Conservation (phyloP, 108 stramenopile genomes). For the Poteriospumella lacustris region DNA sequence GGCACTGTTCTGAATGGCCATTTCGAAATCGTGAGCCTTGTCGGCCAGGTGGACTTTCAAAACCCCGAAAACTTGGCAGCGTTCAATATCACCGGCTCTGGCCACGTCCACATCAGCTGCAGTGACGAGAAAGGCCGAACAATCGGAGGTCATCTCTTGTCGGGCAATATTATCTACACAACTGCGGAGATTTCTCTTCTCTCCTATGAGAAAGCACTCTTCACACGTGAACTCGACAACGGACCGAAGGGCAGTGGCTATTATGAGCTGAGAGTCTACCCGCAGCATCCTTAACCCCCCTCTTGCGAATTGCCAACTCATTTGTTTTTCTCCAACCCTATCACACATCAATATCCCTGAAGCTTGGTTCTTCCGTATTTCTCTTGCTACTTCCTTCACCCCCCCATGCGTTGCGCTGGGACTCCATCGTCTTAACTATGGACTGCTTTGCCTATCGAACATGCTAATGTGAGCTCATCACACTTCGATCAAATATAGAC, state of each 20-base stretch:
- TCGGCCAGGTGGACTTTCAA: slow-evolving; percentile 16
- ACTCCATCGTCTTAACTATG: no score
- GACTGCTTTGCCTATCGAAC: no score
- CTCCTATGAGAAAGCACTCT: neutral
- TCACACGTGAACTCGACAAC: neutral
- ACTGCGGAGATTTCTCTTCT: slow-evolving; percentile 17
- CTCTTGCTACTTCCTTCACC: no score
- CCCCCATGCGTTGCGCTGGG: no score
- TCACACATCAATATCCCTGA: no score
- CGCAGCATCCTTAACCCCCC: no score
- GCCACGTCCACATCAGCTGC: slow-evolving; percentile 14
- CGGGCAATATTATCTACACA: slow-evolving; percentile 14
- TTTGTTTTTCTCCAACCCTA: no score
- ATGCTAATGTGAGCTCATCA: no score
- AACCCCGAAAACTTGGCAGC: neutral
- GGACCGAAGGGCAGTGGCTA: slow-evolving; percentile 17
- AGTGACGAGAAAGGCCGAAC: slow-evolving; percentile 19
- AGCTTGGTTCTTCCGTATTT: no score
- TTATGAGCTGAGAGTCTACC: slow-evolving; percentile 21
- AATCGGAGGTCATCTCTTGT: slow-evolving; percentile 23
- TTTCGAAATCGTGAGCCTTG: slow-evolving; percentile 26
- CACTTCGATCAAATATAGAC: no score
- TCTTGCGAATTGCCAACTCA: no score
- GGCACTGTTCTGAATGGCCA: neutral
- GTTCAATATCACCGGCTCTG: neutral